These are phyloP conservation scores for Solanum microdontum DNA, from an alignment of 257 asterid species.

Conservation along the genomic window DNA sequence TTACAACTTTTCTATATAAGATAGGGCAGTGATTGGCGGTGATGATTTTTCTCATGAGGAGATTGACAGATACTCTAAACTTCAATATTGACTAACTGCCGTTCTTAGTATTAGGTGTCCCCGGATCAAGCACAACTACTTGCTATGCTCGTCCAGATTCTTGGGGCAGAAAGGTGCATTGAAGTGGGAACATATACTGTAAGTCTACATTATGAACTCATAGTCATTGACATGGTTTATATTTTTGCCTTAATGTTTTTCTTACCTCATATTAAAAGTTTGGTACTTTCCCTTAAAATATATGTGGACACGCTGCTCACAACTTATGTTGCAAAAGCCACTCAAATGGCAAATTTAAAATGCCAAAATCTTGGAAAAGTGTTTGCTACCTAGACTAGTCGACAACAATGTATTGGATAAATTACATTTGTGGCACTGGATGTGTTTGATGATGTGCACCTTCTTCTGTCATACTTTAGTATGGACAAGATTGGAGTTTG, in stretches of 20 bases:
- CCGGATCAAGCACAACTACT: conserved; percentile 98
- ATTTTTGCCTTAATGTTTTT: background rate
- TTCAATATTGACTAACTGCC: background rate
- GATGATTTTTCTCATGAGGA: background rate
- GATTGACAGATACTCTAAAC: background rate
- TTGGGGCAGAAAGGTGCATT: conserved; percentile 82
- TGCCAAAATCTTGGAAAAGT: background rate
- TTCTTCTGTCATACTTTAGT: background rate
- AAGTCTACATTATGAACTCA: conserved; percentile 9
- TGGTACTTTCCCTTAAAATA: background rate
- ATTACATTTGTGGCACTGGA: background rate
- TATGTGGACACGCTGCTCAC: background rate
- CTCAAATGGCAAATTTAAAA: background rate
- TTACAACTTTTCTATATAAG: background rate
- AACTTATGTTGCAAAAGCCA: background rate
- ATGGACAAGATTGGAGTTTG: background rate
- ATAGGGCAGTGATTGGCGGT: background rate
- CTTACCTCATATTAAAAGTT: background rate
- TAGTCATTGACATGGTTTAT: background rate
- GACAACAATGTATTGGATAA: background rate
- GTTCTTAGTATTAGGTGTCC: conserved; percentile 41
- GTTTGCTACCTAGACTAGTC: background rate
- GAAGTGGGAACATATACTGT: conserved; percentile 93
- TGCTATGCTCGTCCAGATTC: conserved; percentile 75
- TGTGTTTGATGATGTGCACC: background rate